phyloP scores from a whole-genome alignment of 768 basidiomycete genomes.

The Dentipellis fragilis region DNA sequence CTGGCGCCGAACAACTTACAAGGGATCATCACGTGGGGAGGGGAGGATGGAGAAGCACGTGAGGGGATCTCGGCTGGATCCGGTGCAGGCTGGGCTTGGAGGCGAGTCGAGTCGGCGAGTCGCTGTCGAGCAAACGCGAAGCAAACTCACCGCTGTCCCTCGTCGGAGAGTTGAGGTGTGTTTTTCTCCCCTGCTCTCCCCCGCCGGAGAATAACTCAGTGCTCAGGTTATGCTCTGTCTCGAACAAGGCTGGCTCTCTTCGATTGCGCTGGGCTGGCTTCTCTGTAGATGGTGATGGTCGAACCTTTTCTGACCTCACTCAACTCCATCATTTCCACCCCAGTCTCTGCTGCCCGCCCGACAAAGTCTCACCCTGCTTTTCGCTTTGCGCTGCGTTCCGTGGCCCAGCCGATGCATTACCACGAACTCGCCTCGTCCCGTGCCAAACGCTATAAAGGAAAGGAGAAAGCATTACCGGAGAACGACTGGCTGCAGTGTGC shows the following conservation, averaged over 20 bases:
- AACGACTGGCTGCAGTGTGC: conserved; percentile 3
- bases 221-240: not conserved
- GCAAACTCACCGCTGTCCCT: not conserved
- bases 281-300: conserved; percentile 8
- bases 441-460: conserved; percentile 4
- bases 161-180: not conserved
- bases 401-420: conserved; percentile 1
- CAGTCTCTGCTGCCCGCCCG: conserved; percentile 5
- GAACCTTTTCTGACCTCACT: conserved; percentile 7
- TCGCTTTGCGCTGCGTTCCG: not conserved
- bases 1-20: not conserved
- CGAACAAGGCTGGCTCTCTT: not conserved
- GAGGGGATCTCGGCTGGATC: not conserved
- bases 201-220: not conserved
- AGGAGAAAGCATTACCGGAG: conserved; percentile 8
- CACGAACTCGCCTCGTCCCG: not conserved
- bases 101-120: not conserved
- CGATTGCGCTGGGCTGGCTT: not conserved
- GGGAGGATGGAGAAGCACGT: not conserved
- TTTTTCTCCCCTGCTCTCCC: not conserved
- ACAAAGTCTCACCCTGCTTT: not conserved
- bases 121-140: not conserved
- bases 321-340: conserved; percentile 9
- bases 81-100: not conserved
- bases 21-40: not conserved